Evolutionary conservation across 1,284 basidiomycete species (phyloP), one percentile per base, ranked within the genome.

Genomic region (Rhizoctonia solani): DNA sequence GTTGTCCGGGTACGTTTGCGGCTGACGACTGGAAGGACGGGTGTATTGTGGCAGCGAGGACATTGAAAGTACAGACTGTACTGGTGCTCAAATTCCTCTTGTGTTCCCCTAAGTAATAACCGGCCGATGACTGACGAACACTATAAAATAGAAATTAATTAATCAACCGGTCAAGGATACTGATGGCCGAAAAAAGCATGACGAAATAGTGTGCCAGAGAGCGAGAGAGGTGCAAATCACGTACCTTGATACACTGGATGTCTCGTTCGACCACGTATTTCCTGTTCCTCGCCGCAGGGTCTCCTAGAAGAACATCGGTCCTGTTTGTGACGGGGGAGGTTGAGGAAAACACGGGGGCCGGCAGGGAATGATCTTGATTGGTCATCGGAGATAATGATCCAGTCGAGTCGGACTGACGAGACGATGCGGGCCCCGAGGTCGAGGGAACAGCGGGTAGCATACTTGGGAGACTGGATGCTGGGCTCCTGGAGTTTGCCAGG

Each of bases 61-160:
- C 69, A 70, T 49, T 68, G 66, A 32, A 68, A 70, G 29, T 66
- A 56, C n/a, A 68, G 55, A 30, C 68, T 65, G 47, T 65, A 70
- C 27, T 49, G 29, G 13, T 58, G 58, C 47, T 32, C 55, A 37
- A 70, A 58, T 29, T 70, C 69, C 30, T 68, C 67, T 25, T 68
- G 54, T 30, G 67, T 68, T n/a, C 69, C 69, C 8, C 69, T 53
- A 37, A 70, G 49, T 23, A 70, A 56, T 13, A 70, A 54, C 39
- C 66, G 68, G 21, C 67, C 68, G 50, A 69, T 69, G 16, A 49
- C 63, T 13, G 53, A 47, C 19, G 56, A 58, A 34, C 68, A 71
- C 49, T 59, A 37, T 11, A 41, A 32, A 52, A 55, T 47, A 21
- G 42, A 39, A 42, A 61, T 39, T 49, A 41, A 49, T 49, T 49